A percentile compares a stretch with the other conserved stretches of the same genome.
Evolutionary conservation across 208 protist species (phyloP).

Genomic region (Wallacemonas sp.): DNA sequence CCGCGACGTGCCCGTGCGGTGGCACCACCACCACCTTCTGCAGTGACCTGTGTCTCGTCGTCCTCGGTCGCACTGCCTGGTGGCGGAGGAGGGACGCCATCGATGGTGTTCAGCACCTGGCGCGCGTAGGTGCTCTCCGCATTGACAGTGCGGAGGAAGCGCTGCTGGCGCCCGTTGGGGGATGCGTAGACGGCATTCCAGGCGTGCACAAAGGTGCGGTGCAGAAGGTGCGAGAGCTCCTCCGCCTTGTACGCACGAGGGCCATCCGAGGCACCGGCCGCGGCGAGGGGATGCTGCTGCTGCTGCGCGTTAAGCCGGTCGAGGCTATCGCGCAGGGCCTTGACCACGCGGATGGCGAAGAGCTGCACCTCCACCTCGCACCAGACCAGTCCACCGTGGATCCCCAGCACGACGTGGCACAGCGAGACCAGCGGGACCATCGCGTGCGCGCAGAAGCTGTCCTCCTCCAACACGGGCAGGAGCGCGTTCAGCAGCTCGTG

Average conservation of each 20-base stretch:
- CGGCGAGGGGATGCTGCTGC: neutral
- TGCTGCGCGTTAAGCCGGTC: neutral
- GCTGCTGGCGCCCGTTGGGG: constrained; percentile 58
- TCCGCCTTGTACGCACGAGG: constrained; percentile 8
- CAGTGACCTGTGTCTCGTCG: neutral
- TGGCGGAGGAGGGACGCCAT: neutral
- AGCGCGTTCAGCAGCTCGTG: constrained; percentile 53
- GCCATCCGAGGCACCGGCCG: neutral
- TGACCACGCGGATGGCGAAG: constrained; percentile 58
- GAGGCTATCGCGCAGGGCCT: constrained; percentile 8
- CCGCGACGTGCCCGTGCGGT: neutral
- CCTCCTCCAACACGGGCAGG: constrained; percentile 38
- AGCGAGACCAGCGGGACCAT: constrained; percentile 66
- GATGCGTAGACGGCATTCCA: constrained; percentile 60
- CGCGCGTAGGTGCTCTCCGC: constrained; percentile 27
- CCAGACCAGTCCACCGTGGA: constrained; percentile 38
- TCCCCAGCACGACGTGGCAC: constrained; percentile 39
- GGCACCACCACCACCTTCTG: neutral
- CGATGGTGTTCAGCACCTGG: constrained; percentile 28
- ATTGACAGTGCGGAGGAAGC: constrained; percentile 28
- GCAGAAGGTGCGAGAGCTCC: constrained; percentile 45
- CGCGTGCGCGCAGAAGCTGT: constrained; percentile 40
- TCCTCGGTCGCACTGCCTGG: neutral
- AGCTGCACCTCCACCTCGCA: constrained; percentile 62
- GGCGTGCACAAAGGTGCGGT: constrained; percentile 49